Evolutionary conservation across 148 eudicot genomes (phyloP), one percentile per base, ranked within the genome.

Genomic region (Hydrangea macrophylla): DNA sequence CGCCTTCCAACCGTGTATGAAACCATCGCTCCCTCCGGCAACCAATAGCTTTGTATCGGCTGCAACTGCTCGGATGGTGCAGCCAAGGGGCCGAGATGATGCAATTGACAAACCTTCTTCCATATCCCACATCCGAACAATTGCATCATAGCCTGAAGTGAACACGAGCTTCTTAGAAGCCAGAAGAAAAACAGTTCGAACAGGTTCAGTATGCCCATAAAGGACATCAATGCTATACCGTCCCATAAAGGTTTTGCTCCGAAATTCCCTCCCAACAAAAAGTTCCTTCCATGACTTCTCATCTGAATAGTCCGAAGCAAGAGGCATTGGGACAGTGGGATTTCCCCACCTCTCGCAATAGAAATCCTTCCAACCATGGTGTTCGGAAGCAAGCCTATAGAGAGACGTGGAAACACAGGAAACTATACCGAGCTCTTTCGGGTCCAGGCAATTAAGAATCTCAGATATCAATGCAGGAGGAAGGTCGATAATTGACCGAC

Each of bases 321-420:
- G 26, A 30, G 80, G 76, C 28, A 68, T 74, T 0, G 74, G 28
- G 27, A 36, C 48, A 15, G 79, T 37, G 20, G 99, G 97, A 33
- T 82, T 84, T 50, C 96, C 99, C 99, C 99, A 94, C 60, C 97
- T 80, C 81, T 94, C 96, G 50, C 81, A 85, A 73, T 94, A 94
- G 59, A 86, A 94, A 58, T 91, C 88, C 82, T 89, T 94, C 99
- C 99, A 94, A 36, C 79, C 84, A 39, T 74, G 70, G 70, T 90
- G 96, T 23, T 94, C 93, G 4, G 97, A 84, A 6, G 93, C 93
- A 67, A 91, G 75, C 75, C 79, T 81, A 80, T 80, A 84, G 6
- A 91, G 73, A 35, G 69, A 70, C 12, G 86, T 80, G 18, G 85
- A 86, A 45, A 94, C 99, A 77, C 99, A 94, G 20, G 92, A 94